These are phyloP conservation scores for Carex sylvatica DNA, from an alignment of 202 grass and related monocot genomes.

Conservation along the genomic window DNA sequence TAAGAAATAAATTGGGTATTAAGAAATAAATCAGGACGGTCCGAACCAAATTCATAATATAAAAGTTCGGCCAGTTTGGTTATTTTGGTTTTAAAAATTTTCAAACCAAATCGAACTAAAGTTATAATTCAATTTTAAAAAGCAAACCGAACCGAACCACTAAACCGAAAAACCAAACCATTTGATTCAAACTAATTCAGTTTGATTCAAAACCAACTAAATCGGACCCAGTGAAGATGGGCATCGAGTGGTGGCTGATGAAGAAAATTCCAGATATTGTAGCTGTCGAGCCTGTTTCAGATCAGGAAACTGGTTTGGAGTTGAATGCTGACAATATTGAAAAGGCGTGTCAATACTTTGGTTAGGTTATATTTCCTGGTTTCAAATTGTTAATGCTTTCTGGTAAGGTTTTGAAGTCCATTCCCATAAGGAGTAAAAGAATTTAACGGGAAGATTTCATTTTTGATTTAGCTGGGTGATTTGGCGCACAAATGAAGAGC, in stretches of 20 bases:
- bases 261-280: slow-evolving; percentile 97
- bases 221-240: slow-evolving; percentile 97
- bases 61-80: too few relatives aligned
- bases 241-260: slow-evolving; percentile 87
- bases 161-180: too few relatives aligned
- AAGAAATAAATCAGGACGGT: too few relatives aligned
- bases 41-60: too few relatives aligned
- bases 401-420: neutral
- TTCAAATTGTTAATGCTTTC: neutral
- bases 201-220: too few relatives aligned
- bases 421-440: neutral
- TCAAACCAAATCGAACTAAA: too few relatives aligned
- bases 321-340: slow-evolving; percentile 86
- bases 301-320: slow-evolving; percentile 92
- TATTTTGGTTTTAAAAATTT: too few relatives aligned
- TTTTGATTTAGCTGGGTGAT: neutral
- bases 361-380: neutral
- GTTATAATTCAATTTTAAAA: too few relatives aligned
- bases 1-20: too few relatives aligned
- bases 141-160: too few relatives aligned
- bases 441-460: neutral
- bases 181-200: too few relatives aligned
- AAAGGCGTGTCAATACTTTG: slow-evolving; percentile 44
- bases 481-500: neutral
- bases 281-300: slow-evolving; percentile 71